Conservation (phyloP, 371 early-diverging fungal genomes). For the Actinomortierella wolfii region DNA sequence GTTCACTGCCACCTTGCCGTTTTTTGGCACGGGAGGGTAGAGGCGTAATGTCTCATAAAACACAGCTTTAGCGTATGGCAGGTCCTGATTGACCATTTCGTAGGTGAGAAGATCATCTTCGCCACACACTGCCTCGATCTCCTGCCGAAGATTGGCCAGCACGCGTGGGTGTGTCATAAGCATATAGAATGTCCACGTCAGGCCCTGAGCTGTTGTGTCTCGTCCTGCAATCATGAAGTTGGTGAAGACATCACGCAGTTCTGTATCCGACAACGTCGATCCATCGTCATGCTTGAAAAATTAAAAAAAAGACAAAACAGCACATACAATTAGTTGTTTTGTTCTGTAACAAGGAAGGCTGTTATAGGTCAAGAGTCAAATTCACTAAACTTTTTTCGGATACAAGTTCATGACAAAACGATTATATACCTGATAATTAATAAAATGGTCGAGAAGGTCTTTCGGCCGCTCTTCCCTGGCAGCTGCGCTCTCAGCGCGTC, state of each 20-base stretch:
- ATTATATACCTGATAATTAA: background rate
- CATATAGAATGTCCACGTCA: conserved; percentile 4
- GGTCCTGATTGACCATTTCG: background rate
- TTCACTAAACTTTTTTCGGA: too few species aligned
- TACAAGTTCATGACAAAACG: too few species aligned
- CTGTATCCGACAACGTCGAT: background rate
- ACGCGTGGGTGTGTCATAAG: conserved; percentile 5
- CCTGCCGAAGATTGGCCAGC: background rate
- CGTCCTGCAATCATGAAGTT: conserved; percentile 27
- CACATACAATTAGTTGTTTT: too few species aligned
- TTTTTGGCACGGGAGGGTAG: conserved; percentile 62
- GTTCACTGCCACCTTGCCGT: conserved; percentile 57
- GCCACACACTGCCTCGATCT: background rate
- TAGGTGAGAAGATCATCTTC: conserved; percentile 3
- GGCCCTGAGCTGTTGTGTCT: background rate
- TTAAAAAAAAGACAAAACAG: too few species aligned
- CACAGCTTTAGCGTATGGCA: conserved; percentile 5
- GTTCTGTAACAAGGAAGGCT: too few species aligned
- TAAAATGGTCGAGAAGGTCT: background rate
- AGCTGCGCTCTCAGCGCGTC: background rate
- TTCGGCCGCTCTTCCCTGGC: background rate
- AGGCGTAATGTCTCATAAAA: background rate
- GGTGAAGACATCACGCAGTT: conserved; percentile 32
- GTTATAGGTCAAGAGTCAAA: too few species aligned
- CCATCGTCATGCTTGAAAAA: background rate